phyloP scores from a whole-genome alignment of 768 basidiomycete genomes.

The Leccinum truebloodii region DNA sequence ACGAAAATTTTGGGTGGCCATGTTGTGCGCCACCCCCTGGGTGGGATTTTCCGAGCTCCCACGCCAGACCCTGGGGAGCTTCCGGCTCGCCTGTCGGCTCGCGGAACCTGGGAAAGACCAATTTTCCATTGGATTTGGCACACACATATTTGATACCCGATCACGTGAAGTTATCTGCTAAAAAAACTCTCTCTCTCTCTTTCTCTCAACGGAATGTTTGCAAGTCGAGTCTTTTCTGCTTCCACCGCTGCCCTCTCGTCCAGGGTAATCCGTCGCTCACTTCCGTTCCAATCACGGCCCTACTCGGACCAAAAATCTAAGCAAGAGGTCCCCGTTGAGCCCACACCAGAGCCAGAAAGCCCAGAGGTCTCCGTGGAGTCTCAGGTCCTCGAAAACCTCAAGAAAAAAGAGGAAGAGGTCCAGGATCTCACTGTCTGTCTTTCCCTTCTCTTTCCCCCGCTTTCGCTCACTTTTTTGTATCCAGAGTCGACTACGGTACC shows the following conservation, averaged over 20 bases:
- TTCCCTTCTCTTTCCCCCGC: background rate
- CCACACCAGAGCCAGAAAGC: constrained; percentile 18
- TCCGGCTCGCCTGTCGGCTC: no score
- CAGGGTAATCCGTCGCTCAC: constrained; percentile 43
- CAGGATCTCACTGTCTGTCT: constrained; percentile 76
- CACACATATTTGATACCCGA: background rate
- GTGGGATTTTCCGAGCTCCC: no score
- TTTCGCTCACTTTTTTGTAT: background rate
- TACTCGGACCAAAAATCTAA: constrained; percentile 59
- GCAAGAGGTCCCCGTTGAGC: constrained; percentile 15
- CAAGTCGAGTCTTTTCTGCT: constrained; percentile 56
- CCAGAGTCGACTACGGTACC: constrained; percentile 86
- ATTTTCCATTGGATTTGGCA: background rate
- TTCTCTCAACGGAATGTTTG: constrained; percentile 42
- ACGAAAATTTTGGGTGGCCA: no score
- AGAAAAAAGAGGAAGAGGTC: constrained; percentile 80
- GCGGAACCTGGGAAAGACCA: no score
- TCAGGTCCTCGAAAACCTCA: constrained; percentile 54
- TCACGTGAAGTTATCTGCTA: constrained; percentile 25
- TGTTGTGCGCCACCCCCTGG: no score
- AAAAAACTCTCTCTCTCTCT: background rate
- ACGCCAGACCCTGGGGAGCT: no score
- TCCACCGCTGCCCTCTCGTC: constrained; percentile 59
- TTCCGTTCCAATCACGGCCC: constrained; percentile 38
- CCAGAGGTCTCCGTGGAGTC: constrained; percentile 36